A percentile compares a stretch with the other conserved stretches of the same genome.
phyloP scores from a whole-genome alignment of 2,329 filamentous ascomycete genomes.

The Cryphonectria radicalis region DNA sequence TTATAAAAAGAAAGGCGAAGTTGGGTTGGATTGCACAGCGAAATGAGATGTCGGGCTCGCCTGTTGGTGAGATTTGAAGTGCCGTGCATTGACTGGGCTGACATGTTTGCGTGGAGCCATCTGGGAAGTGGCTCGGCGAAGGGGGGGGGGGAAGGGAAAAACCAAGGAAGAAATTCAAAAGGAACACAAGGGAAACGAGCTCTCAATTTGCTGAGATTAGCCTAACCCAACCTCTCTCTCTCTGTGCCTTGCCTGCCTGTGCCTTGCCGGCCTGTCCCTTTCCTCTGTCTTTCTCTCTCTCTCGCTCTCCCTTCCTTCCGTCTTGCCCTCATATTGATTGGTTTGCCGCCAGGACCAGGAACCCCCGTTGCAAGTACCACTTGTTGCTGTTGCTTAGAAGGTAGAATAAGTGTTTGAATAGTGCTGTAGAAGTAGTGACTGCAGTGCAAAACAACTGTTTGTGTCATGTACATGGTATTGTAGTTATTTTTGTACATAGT shows the following conservation, averaged over 20 bases:
- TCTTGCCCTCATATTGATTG: not conserved
- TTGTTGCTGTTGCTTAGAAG: not conserved
- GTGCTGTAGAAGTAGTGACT: not conserved
- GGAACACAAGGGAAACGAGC: conserved; percentile 15
- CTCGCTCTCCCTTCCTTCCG: not conserved
- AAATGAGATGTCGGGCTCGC: conserved; percentile 13
- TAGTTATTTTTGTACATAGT: not conserved
- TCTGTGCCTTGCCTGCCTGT: not conserved
- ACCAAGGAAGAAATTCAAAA: conserved; percentile 5
- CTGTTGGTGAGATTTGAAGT: conserved; percentile 7
- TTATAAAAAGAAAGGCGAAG: not conserved
- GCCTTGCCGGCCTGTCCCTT: not conserved
- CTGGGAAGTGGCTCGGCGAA: conserved; percentile 5
- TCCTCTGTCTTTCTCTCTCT: not conserved
- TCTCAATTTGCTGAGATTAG: conserved; percentile 23
- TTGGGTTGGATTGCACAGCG: not conserved
- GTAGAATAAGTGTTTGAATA: not conserved
- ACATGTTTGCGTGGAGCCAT: conserved; percentile 9
- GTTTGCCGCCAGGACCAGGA: not conserved
- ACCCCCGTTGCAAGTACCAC: not conserved
- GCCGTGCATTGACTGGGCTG: conserved; percentile 16
- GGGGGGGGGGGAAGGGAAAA: not conserved
- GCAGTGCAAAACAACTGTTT: not conserved
- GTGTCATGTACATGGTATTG: not conserved
- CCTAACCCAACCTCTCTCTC: not conserved